Conservation (phyloP, 805 yeast species). For the Metschnikowia bowlesiae region DNA sequence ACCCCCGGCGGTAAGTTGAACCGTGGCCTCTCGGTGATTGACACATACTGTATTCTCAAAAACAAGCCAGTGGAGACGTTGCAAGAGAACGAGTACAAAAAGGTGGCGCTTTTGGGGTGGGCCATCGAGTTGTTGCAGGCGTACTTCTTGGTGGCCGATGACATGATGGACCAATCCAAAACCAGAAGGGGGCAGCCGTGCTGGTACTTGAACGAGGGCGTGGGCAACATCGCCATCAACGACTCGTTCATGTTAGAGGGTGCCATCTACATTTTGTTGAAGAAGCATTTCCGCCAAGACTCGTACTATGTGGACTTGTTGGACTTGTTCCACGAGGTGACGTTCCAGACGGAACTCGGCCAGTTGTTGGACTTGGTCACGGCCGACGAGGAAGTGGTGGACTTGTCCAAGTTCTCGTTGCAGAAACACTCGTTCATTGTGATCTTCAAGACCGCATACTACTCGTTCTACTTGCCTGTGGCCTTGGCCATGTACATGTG, state of each 20-base stretch:
- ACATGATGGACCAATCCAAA: constrained; percentile 94
- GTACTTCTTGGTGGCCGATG: constrained; percentile 95
- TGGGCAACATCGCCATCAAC: constrained; percentile 91
- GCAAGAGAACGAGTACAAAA: constrained; percentile 64
- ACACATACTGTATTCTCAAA: constrained; percentile 80
- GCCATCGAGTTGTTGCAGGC: constrained; percentile 92
- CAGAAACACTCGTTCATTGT: constrained; percentile 93
- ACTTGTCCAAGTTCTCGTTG: constrained; percentile 78
- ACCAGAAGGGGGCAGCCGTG: constrained; percentile 99
- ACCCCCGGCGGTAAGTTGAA: constrained; percentile 96
- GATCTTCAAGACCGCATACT: constrained; percentile 94
- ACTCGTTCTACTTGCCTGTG: constrained; percentile 95
- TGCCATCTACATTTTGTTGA: constrained; percentile 82
- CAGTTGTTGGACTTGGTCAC: constrained; percentile 93
- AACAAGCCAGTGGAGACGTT: constrained; percentile 54
- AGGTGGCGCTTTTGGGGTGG: constrained; percentile 92
- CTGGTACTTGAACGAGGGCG: constrained; percentile 82
- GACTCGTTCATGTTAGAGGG: constrained; percentile 97
- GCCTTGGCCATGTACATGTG: constrained; percentile 94
- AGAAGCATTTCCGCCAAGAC: constrained; percentile 81
- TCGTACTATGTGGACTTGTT: constrained; percentile 81
- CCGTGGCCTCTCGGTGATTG: constrained; percentile 93
- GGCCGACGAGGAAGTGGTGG: constrained; percentile 94
- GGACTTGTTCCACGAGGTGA: constrained; percentile 94
- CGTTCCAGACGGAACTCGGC: constrained; percentile 96